Conservation (phyloP, 2,329 filamentous ascomycete genomes). For the Ceratocystis cacaofunesta region DNA sequence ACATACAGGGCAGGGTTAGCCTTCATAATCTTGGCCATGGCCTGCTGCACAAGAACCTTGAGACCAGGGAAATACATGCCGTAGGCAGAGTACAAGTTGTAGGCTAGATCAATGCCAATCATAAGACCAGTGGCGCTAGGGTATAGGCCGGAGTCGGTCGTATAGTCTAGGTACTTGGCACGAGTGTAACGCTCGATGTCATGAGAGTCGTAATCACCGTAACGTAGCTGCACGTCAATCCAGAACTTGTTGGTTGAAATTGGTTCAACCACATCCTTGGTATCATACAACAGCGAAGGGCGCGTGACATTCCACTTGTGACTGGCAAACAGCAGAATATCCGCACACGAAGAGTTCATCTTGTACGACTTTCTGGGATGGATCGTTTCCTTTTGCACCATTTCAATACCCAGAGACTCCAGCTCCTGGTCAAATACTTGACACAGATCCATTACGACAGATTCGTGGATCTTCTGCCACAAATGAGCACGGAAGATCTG, state of each 20-base stretch:
- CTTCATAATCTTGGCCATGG: slow-evolving; percentile 99
- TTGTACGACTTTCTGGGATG: slow-evolving; percentile 99
- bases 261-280: slow-evolving; percentile 84
- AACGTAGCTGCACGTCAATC: slow-evolving; percentile 91
- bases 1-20: slow-evolving; percentile 95
- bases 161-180: slow-evolving; percentile 97
- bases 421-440: slow-evolving; percentile 97
- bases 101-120: slow-evolving; percentile 94
- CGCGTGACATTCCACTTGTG: slow-evolving; percentile 98
- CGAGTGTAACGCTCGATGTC: slow-evolving; percentile 96
- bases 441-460: slow-evolving; percentile 95
- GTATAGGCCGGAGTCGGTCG: slow-evolving; percentile 96
- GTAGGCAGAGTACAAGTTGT: slow-evolving; percentile 96
- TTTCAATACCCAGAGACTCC: slow-evolving; percentile 89
- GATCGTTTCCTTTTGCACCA: slow-evolving; percentile 97
- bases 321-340: slow-evolving; percentile 89
- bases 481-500: slow-evolving; percentile 99
- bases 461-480: slow-evolving; percentile 99
- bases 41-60: slow-evolving; percentile 89
- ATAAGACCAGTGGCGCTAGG: slow-evolving; percentile 92
- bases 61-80: slow-evolving; percentile 97
- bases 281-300: slow-evolving; percentile 86
- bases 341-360: slow-evolving; percentile 99
- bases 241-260: slow-evolving; percentile 99
- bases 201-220: slow-evolving; percentile 97